Percentiles rank a stretch among this genome's conserved stretches.
Conservation (phyloP, 768 basidiomycete species). For the Boletus rex-veris region DNA sequence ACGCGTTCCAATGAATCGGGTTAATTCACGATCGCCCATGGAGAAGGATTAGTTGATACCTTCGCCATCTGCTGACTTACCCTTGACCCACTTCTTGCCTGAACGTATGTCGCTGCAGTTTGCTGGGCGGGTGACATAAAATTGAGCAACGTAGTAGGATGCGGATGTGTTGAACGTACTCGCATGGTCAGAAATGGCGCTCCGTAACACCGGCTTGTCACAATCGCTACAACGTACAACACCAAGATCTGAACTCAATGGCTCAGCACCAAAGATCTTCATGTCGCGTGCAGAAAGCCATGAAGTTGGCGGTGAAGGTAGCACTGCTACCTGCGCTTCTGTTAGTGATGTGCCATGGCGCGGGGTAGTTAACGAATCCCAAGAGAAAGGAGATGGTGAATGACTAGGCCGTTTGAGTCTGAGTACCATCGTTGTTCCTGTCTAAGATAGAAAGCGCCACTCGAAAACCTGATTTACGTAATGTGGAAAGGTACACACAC, state of each 20-base stretch:
- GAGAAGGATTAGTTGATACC: slow-evolving; percentile 27
- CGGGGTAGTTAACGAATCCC: slow-evolving; percentile 45
- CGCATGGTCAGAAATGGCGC: slow-evolving; percentile 70
- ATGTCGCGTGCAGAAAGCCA: slow-evolving; percentile 86
- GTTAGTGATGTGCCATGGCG: slow-evolving; percentile 29
- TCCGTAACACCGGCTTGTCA: slow-evolving; percentile 73
- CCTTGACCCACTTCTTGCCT: slow-evolving; percentile 54
- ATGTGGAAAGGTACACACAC: not conserved
- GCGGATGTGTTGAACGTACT: slow-evolving; percentile 45
- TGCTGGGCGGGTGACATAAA: slow-evolving; percentile 36
- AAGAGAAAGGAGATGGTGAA: slow-evolving; percentile 58
- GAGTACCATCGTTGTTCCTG: slow-evolving; percentile 35
- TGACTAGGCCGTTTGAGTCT: slow-evolving; percentile 42
- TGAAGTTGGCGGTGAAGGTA: slow-evolving; percentile 73
- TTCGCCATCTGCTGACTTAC: slow-evolving; percentile 48
- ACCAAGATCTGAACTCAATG: slow-evolving; percentile 65
- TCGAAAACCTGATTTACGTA: slow-evolving; percentile 18
- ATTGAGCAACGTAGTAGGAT: not conserved
- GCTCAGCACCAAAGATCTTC: slow-evolving; percentile 80
- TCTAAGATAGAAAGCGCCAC: not conserved
- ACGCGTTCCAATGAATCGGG: not conserved
- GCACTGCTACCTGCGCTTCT: slow-evolving; percentile 37
- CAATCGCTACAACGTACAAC: slow-evolving; percentile 78
- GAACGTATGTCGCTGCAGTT: slow-evolving; percentile 60
- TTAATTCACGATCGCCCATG: slow-evolving; percentile 2